Evolutionary conservation across 306 rosid species (phyloP).

Genomic region (Acacia melanoxylon): DNA sequence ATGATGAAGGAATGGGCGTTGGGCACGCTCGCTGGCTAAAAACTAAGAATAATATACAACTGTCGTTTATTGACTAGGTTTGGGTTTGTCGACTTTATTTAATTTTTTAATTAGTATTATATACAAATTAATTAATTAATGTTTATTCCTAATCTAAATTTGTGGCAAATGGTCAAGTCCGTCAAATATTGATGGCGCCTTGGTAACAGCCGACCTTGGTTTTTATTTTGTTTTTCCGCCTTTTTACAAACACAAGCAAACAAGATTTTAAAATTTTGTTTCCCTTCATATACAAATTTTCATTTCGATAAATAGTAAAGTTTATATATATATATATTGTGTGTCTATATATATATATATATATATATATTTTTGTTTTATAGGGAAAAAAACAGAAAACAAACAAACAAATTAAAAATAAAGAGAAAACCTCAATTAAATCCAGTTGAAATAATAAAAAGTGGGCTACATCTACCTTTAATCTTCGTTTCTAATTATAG

Average conservation of each 20-base stretch:
- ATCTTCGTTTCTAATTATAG: too few relatives aligned
- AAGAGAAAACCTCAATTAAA: too few relatives aligned
- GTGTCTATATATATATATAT: too few relatives aligned
- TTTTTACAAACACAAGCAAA: background rate
- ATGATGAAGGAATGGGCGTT: background rate
- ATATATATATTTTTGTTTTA: too few relatives aligned
- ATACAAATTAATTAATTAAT: background rate
- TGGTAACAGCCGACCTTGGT: constrained; percentile 14
- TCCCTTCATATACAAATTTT: background rate
- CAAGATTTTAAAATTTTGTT: background rate
- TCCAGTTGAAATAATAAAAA: too few relatives aligned
- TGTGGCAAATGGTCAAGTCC: constrained; percentile 31
- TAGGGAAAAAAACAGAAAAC: too few relatives aligned
- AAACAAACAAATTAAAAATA: too few relatives aligned
- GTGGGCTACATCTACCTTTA: too few relatives aligned
- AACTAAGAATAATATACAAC: constrained; percentile 13
- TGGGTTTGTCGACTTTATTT: background rate
- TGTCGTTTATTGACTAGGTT: constrained; percentile 42
- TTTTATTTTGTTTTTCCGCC: background rate
- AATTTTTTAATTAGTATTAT: background rate
- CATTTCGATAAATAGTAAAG: too few relatives aligned
- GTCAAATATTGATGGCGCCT: constrained; percentile 9
- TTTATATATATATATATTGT: too few relatives aligned
- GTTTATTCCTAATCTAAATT: background rate
- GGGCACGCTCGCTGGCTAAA: constrained; percentile 1